These are phyloP conservation scores for Phytophthora tubulina DNA, from an alignment of 352 stramenopile species.

Conservation along the genomic window DNA sequence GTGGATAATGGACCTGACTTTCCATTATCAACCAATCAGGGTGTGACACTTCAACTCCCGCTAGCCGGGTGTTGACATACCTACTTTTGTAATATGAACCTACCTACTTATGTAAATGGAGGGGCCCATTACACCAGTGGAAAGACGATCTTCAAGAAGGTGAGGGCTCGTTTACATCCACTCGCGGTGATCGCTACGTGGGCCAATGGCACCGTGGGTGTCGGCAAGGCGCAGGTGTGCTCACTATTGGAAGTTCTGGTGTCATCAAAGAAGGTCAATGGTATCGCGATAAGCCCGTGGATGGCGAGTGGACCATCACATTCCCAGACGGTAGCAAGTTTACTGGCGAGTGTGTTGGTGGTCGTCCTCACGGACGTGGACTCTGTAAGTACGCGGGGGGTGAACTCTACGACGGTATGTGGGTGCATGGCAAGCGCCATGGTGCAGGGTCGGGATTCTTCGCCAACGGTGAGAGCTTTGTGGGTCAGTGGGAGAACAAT, in stretches of 20 bases:
- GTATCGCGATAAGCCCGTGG: slow-evolving; percentile 60
- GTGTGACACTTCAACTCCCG: no score
- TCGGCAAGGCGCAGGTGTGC: slow-evolving; percentile 60
- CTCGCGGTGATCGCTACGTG: slow-evolving; percentile 70
- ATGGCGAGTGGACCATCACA: slow-evolving; percentile 82
- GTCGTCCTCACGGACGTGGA: slow-evolving; percentile 71
- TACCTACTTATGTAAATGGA: no score
- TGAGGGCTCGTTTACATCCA: slow-evolving; percentile 69
- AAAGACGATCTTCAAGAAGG: slow-evolving; percentile 61
- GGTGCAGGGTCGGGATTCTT: slow-evolving; percentile 77
- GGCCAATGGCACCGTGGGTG: slow-evolving; percentile 71
- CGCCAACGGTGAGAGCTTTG: slow-evolving; percentile 74
- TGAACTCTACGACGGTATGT: slow-evolving; percentile 87
- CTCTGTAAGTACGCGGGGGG: slow-evolving; percentile 87
- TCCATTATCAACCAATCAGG: no score
- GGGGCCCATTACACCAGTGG: no score
- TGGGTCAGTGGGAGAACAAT: slow-evolving; percentile 85
- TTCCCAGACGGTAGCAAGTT: slow-evolving; percentile 84
- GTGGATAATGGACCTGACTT: no score
- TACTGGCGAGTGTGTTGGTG: slow-evolving; percentile 68
- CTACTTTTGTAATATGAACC: no score
- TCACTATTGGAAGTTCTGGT: slow-evolving; percentile 54
- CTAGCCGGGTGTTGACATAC: no score
- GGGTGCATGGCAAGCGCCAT: slow-evolving; percentile 84
- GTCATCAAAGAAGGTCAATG: slow-evolving; percentile 79